Conservation (phyloP, 2,329 filamentous ascomycete species). For the Laburnicola sp. region DNA sequence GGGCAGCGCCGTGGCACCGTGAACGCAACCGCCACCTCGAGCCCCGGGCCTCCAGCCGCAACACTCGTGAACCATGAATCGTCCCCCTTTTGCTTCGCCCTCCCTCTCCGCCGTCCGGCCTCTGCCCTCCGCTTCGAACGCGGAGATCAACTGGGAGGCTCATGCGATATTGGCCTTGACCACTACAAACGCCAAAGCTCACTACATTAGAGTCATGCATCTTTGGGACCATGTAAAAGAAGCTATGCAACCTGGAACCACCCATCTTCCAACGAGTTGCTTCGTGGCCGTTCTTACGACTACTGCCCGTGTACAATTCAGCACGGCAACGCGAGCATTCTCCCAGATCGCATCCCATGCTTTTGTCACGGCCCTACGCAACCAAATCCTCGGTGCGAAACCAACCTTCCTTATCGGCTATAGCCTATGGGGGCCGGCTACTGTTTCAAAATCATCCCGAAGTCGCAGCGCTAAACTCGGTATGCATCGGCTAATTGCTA, state of each 20-base stretch:
- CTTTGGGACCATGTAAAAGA: too few species aligned
- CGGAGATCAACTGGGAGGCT: too few species aligned
- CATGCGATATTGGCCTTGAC: too few species aligned
- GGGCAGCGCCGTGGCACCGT: background rate
- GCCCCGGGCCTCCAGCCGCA: background rate
- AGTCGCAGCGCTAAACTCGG: background rate
- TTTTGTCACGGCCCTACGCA: slow-evolving; percentile 4
- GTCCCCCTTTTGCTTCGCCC: background rate
- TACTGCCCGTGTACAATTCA: background rate
- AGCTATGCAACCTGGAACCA: too few species aligned
- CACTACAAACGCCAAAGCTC: too few species aligned
- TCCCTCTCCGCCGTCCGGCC: too few species aligned
- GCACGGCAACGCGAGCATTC: background rate
- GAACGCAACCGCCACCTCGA: background rate
- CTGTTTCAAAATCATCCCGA: background rate
- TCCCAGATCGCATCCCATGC: background rate
- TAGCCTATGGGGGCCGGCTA: background rate
- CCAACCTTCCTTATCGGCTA: background rate
- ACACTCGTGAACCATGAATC: too few species aligned
- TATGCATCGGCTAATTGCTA: background rate
- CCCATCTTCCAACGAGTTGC: background rate
- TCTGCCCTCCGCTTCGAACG: too few species aligned
- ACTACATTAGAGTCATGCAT: too few species aligned
- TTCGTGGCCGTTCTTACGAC: background rate
- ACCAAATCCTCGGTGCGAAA: background rate